A percentile compares a stretch with the other conserved stretches of the same genome.
Evolutionary conservation across 129 eudicot species (phyloP).

Genomic region (Gnaphalium uliginosum): DNA sequence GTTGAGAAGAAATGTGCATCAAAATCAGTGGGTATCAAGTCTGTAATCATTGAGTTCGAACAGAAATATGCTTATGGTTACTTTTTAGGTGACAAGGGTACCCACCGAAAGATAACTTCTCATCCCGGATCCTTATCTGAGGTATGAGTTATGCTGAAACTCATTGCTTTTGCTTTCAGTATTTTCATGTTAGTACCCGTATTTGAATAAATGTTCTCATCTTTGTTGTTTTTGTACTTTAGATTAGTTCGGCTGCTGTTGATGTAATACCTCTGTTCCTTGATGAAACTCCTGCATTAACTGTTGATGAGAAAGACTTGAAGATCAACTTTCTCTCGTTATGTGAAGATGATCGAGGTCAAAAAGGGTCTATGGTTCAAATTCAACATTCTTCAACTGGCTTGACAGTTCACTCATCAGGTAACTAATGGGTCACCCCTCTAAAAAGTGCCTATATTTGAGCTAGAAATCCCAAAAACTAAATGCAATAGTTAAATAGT

Average conservation of each 20-base stretch:
- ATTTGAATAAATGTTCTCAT: conserved; percentile 13
- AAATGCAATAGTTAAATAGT: background rate
- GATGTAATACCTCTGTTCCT: conserved; percentile 89
- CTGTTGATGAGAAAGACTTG: conserved; percentile 61
- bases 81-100: conserved; percentile 84
- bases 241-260: conserved; percentile 73
- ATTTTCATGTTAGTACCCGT: background rate
- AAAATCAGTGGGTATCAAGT: conserved; percentile 53
- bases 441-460: background rate
- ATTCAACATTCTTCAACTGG: conserved; percentile 81
- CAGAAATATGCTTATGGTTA: conserved; percentile 80
- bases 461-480: background rate
- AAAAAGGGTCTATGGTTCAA: conserved; percentile 42
- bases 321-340: conserved; percentile 39
- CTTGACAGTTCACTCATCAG: conserved; percentile 65
- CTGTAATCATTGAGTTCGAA: conserved; percentile 72
- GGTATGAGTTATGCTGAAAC: conserved; percentile 38
- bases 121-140: conserved; percentile 41
- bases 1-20: conserved; percentile 65
- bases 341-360: conserved; percentile 36
- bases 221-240: background rate
- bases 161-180: background rate
- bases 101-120: conserved; percentile 59
- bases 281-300: conserved; percentile 56
- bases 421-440: conserved; percentile 32